Conservation (phyloP, 2,329 filamentous ascomycete genomes). For the Myrmaecium sp. region DNA sequence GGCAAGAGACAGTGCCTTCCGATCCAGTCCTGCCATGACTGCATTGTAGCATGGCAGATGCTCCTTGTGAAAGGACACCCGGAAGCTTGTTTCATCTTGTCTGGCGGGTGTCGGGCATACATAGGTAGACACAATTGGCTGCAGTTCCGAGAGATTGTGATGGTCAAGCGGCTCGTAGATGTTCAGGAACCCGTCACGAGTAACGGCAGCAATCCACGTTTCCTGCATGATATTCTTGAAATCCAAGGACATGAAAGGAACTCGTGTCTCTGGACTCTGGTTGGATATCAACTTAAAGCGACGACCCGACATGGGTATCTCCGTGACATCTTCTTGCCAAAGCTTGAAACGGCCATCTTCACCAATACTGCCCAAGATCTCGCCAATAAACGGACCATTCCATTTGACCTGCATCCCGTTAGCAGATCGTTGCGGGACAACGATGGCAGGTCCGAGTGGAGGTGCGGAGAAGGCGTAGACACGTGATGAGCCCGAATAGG, state of each 20-base stretch:
- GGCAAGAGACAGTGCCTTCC: slow-evolving; percentile 63
- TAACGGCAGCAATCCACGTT: slow-evolving; percentile 72
- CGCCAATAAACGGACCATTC: slow-evolving; percentile 80
- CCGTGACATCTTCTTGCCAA: slow-evolving; percentile 80
- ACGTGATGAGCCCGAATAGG: background rate
- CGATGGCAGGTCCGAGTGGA: slow-evolving; percentile 1
- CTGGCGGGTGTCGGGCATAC: slow-evolving; percentile 52
- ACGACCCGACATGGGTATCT: slow-evolving; percentile 54
- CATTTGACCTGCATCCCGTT: slow-evolving; percentile 55
- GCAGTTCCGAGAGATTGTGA: slow-evolving; percentile 64
- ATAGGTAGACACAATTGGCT: slow-evolving; percentile 56
- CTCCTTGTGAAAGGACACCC: slow-evolving; percentile 77
- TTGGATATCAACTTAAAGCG: slow-evolving; percentile 60
- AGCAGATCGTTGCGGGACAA: slow-evolving; percentile 9
- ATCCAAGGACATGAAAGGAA: slow-evolving; percentile 60
- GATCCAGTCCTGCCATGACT: slow-evolving; percentile 62
- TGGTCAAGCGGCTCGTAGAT: slow-evolving; percentile 76
- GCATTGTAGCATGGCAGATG: slow-evolving; percentile 63
- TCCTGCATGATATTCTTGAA: slow-evolving; percentile 73
- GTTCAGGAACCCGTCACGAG: slow-evolving; percentile 61
- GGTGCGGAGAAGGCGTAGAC: background rate
- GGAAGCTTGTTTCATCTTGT: slow-evolving; percentile 76
- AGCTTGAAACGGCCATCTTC: slow-evolving; percentile 82
- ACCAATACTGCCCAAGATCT: slow-evolving; percentile 73
- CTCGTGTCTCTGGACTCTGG: slow-evolving; percentile 48